A percentile compares a stretch with the other conserved stretches of the same genome.
These are phyloP conservation scores for Coemansia sp. DNA, from an alignment of 192 early-diverging fungal genomes.

Conservation along the genomic window DNA sequence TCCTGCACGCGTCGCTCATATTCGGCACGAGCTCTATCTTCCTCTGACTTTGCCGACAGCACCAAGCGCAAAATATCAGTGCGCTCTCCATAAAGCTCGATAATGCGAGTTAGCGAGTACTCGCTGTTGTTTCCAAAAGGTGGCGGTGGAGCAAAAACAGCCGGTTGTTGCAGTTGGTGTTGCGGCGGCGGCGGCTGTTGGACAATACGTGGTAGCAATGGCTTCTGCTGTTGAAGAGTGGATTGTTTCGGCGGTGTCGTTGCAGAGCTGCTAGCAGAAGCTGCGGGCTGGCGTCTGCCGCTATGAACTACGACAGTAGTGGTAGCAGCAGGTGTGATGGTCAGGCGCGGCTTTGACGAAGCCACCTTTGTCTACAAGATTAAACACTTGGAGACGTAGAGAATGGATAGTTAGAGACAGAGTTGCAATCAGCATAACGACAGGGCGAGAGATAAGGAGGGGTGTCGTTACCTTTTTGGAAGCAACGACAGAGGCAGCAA, in stretches of 20 bases:
- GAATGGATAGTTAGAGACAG: background rate
- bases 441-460: background rate
- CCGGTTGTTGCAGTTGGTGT: background rate
- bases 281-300: conserved; percentile 1
- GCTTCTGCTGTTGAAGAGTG: background rate
- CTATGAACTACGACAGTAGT: background rate
- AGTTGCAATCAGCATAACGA: background rate
- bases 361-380: conserved; percentile 4
- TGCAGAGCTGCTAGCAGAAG: background rate
- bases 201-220: background rate
- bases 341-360: conserved; percentile 1
- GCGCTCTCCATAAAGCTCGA: conserved; percentile 47
- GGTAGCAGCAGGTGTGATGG: background rate
- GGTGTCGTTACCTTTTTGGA: background rate
- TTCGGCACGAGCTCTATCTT: conserved; percentile 49
- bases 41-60: conserved; percentile 47
- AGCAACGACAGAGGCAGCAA: background rate
- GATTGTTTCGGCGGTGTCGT: background rate
- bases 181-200: conserved; percentile 2
- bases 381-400: background rate
- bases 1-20: conserved; percentile 51
- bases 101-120: conserved; percentile 34
- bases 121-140: conserved; percentile 24
- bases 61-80: conserved; percentile 48
- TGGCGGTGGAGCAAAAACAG: conserved; percentile 21